Conservation (phyloP, 495 filamentous ascomycete species). For the Astrothelium subdiscretum region DNA sequence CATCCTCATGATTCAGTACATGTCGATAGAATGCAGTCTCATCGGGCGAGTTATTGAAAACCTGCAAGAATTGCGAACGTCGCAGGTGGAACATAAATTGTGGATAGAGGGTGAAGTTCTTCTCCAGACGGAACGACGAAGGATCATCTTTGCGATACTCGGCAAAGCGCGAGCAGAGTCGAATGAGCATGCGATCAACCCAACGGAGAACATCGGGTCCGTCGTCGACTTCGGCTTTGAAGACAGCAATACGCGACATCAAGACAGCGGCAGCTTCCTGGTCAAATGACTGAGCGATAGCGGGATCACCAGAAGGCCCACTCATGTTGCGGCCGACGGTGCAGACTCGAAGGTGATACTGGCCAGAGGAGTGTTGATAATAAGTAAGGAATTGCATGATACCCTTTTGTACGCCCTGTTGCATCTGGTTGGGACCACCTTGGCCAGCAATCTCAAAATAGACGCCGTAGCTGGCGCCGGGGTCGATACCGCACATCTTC, state of each 20-base stretch:
- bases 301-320: conserved; percentile 92
- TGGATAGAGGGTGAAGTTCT: conserved; percentile 98
- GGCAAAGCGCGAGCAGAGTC: conserved; percentile 90
- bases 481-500: conserved; percentile 99
- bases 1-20: conserved; percentile 94
- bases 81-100: conserved; percentile 99
- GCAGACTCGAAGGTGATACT: conserved; percentile 91
- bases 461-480: conserved; percentile 81
- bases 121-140: conserved; percentile 93
- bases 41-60: conserved; percentile 99
- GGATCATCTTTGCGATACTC: conserved; percentile 98
- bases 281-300: conserved; percentile 94
- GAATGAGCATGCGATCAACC: conserved; percentile 98
- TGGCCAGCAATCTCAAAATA: conserved; percentile 98
- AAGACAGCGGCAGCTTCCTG: conserved; percentile 96
- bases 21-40: conserved; percentile 98
- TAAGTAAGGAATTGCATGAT: conserved; percentile 99
- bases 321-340: conserved; percentile 87
- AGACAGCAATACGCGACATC: conserved; percentile 97
- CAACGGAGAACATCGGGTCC: conserved; percentile 97
- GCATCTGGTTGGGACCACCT: conserved; percentile 73
- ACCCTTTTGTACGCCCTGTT: conserved; percentile 77
- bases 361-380: conserved; percentile 93
- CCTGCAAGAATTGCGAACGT: conserved; percentile 93
- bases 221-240: conserved; percentile 98